Conservation (phyloP, 1,139 yeast genomes). For the Tardiomyces blankii region DNA sequence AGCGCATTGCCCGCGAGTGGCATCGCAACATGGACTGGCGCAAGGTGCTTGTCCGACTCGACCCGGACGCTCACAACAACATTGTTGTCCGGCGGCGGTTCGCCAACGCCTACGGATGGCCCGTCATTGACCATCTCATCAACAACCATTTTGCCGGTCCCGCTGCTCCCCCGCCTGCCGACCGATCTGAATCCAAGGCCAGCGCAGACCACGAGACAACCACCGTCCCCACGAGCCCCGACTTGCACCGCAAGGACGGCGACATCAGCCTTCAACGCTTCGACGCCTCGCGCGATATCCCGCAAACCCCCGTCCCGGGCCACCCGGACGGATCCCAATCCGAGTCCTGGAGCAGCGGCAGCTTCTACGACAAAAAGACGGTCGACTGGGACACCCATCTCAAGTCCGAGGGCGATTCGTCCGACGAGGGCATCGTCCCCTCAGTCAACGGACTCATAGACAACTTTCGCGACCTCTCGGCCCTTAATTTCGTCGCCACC, state of each 20-base stretch:
- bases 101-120: constrained; percentile 96
- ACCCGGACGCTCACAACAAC: constrained; percentile 94
- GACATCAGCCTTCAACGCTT: neutral
- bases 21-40: constrained; percentile 85
- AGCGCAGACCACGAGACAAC: neutral
- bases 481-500: constrained; percentile 4
- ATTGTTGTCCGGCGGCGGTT: constrained; percentile 81
- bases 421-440: constrained; percentile 19
- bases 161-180: neutral
- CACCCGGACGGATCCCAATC: neutral
- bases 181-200: neutral
- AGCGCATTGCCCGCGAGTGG: constrained; percentile 79
- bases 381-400: constrained; percentile 18
- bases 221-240: neutral
- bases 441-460: constrained; percentile 18
- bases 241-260: neutral
- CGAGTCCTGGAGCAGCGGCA: neutral
- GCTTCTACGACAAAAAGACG: neutral
- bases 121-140: constrained; percentile 74
- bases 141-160: constrained; percentile 41
- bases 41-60: constrained; percentile 73
- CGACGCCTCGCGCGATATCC: neutral
- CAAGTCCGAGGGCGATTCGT: constrained; percentile 14
- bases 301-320: neutral
- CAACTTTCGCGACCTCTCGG: constrained; percentile 14